Base-by-base conservation (phyloP, 331 rosid species). In the Dryas integrifolia region DNA sequence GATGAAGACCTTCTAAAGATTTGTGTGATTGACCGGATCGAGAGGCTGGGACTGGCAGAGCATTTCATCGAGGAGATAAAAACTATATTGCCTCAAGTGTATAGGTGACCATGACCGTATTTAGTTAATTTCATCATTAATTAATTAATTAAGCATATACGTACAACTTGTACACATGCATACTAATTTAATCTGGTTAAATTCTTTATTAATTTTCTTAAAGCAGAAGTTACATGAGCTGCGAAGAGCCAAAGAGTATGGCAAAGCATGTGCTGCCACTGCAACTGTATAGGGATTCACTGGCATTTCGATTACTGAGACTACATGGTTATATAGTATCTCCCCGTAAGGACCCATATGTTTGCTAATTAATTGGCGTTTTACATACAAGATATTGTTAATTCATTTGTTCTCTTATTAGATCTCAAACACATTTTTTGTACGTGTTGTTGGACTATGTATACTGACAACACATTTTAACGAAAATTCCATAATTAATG, bases 231-330 rank as follows among this genome's bases (percentile, higher is more conserved):
- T 72, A 60, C 16, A 24, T 61, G 0, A 48, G 65, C 15, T n/a
- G 39, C 21, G n/a, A 72, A 58, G 69, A 51, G 38, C 16, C 59
- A 7, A 49, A 16, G 13, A 47, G 24, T 12, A 48, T 16, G 69
- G 14, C 5, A 49, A 58, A 56, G 45, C 9, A 53, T 3, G 40
- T 7, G 12, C 46, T 69, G 5, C 70, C 70, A 7, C 12, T 62
- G 26, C 74, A 67, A 35, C 24, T 76, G 2, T 18, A 56, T 38
- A 76, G 10, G 57, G 68, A 76, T 47, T 38, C 79, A 1, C 45
- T 76, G 6, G 52, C 74, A 5, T 76, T 76, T 57, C 79, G 79
- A 21, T 45, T 56, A 30, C 68, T 76, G 1, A 66, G 74, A 76
- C 58, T 67, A n/a, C 16, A 47, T 46, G 69, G 74, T 38, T 67